Base-by-base conservation (phyloP, 805 yeast genomes). In the Gaillardinia entomophila region DNA sequence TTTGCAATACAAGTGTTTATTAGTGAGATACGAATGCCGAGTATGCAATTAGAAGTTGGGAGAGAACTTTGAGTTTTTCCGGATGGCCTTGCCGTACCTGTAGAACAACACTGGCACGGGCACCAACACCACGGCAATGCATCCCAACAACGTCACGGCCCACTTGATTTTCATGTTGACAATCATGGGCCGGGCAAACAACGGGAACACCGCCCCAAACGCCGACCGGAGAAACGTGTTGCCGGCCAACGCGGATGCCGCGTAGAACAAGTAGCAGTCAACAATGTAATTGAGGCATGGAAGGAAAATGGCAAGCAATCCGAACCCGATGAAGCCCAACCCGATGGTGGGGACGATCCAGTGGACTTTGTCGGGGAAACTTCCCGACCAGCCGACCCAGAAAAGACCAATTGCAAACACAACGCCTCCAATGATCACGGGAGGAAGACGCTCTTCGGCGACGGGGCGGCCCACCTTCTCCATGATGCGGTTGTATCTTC, bases 121-220 rank as follows among this genome's bases (percentile, higher is more conserved):
- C 17, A 73, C 56, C 60, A 85, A 49, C 2, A 60, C 65, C 2
- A 65, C 58, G 0, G 80, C 77, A 33, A 84, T 63, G 33, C 78
- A 64, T 12, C 88, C 88, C 26, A 85, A 50, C 16, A 84, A 51
- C 18, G 84, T 62, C 36, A 89, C 88, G 1, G 92, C 90, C 89
- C 90, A 84, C 45, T 82, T 77, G 20, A 69, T 69, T 24, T 85
- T 83, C 74, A 84, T 69, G 36, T 66, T 68, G 17, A 63, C 54
- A 57, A 83, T 82, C 89, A 85, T 79, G 42, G 71, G 78, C 3
- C 69, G 60, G 1, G 87, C 83, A 50, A 84, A 84, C 34, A 84
- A 61, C 26, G 87, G 87, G 51, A 75, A 75, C 4, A 68, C 60
- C 16, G 81, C 83, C 32, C 84, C 90, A 42, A 78, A 75, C 0